phyloP scores from a whole-genome alignment of 257 asterid species.

The Orobanche coerulescens region DNA sequence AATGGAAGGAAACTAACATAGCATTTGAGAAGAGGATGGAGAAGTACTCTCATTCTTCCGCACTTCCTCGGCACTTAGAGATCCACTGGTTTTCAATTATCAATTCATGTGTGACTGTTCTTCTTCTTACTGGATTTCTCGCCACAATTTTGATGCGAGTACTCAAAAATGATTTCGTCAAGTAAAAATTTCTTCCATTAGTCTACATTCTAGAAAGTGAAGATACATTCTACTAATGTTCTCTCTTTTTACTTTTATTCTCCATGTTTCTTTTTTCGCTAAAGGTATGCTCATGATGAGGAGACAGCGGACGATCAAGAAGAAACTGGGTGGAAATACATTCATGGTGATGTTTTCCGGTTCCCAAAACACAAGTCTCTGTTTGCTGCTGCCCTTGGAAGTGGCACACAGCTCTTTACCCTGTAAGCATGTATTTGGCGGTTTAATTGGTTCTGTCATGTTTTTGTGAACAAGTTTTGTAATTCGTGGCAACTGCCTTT shows the following conservation, averaged over 20 bases:
- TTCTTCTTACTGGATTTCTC: constrained; percentile 57
- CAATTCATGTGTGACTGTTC: constrained; percentile 63
- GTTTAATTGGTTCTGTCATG: background rate
- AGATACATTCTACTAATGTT: no score
- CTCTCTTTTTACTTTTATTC: no score
- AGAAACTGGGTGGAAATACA: constrained; percentile 71
- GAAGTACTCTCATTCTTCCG: constrained; percentile 49
- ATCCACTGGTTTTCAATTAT: constrained; percentile 74
- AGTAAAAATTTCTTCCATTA: constrained; percentile 36
- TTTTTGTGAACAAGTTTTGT: background rate
- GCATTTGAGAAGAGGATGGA: constrained; percentile 72
- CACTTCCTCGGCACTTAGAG: constrained; percentile 54
- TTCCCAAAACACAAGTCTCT: constrained; percentile 49
- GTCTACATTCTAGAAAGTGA: constrained; percentile 5
- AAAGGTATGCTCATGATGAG: constrained; percentile 65
- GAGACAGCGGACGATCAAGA: constrained; percentile 59
- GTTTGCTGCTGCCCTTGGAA: constrained; percentile 56
- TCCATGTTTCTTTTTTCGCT: no score
- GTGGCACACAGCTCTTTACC: constrained; percentile 62
- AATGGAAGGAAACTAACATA: constrained; percentile 53
- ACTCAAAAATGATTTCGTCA: constrained; percentile 63
- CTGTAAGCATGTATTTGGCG: constrained; percentile 39
- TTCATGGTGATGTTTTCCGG: constrained; percentile 68
- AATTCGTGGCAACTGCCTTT: background rate
- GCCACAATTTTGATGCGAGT: no score